A percentile compares a stretch with the other conserved stretches of the same genome.
Conservation (phyloP, 306 rosid genomes). For the Fragaria vesca region DNA sequence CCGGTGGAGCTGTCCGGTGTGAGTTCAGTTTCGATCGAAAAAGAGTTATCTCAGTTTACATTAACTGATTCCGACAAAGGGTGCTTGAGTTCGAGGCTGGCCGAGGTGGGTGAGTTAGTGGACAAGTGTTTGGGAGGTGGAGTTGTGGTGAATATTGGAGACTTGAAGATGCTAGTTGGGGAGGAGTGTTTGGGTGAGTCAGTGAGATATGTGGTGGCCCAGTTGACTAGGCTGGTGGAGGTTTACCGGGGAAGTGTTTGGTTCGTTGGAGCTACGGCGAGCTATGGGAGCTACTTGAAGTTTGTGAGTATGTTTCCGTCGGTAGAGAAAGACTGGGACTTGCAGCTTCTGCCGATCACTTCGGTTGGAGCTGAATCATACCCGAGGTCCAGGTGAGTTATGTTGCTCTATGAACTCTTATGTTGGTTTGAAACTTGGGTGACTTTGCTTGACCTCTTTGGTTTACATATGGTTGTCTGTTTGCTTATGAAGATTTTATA, state of each 20-base stretch:
- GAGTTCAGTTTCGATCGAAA: constrained; percentile 46
- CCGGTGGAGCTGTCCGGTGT: constrained; percentile 58
- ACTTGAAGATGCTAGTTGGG: constrained; percentile 55
- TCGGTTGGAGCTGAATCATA: constrained; percentile 58
- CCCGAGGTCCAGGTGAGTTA: constrained; percentile 66
- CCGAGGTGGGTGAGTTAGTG: constrained; percentile 38
- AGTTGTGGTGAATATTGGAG: constrained; percentile 69
- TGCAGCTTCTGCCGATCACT: constrained; percentile 89
- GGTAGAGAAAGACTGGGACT: constrained; percentile 83
- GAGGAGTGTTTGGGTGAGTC: constrained; percentile 30
- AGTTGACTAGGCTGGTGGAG: constrained; percentile 49
- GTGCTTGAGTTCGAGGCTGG: constrained; percentile 29
- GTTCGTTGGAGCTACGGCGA: constrained; percentile 70
- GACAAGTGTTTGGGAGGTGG: constrained; percentile 63
- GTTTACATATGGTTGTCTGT: constrained; percentile 4
- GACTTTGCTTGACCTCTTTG: neutral
- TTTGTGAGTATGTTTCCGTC: constrained; percentile 61
- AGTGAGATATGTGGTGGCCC: constrained; percentile 40
- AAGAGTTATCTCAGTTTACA: constrained; percentile 37
- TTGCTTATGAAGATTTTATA: neutral
- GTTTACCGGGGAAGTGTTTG: constrained; percentile 56
- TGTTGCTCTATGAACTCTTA: neutral
- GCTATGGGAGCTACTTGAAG: constrained; percentile 74
- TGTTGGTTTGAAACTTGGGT: neutral
- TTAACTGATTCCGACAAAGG: constrained; percentile 29